Conservation (phyloP, 306 rosid species). For the Echinosophora koreensis region DNA sequence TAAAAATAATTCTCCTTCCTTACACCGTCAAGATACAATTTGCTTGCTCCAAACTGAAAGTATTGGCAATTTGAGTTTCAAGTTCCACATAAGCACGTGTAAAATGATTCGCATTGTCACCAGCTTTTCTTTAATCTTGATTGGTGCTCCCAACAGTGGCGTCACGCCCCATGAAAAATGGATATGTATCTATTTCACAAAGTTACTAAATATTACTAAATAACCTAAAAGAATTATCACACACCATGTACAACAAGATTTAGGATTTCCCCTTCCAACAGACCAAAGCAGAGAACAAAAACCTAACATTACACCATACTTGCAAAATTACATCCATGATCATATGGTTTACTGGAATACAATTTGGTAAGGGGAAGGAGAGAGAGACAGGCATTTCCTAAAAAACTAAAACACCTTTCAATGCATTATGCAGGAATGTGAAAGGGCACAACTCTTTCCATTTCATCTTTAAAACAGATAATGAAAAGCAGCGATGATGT, state of each 20-base stretch:
- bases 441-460: constrained; percentile 50
- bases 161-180: constrained; percentile 50
- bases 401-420: constrained; percentile 59
- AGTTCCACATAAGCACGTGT: background rate
- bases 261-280: constrained; percentile 58
- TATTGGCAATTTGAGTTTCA: constrained; percentile 30
- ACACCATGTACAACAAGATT: constrained; percentile 73
- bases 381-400: constrained; percentile 49
- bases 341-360: constrained; percentile 57
- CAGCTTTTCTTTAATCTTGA: constrained; percentile 45
- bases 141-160: constrained; percentile 26
- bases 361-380: constrained; percentile 51
- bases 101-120: constrained; percentile 27
- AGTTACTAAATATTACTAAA: constrained; percentile 46
- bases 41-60: constrained; percentile 9
- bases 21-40: background rate
- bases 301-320: constrained; percentile 58
- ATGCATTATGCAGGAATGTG: constrained; percentile 49
- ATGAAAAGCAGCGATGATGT: constrained; percentile 42
- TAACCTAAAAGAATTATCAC: constrained; percentile 79
- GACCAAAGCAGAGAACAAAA: constrained; percentile 51
- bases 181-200: constrained; percentile 50
- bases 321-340: constrained; percentile 66
- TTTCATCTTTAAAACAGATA: constrained; percentile 46
- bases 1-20: constrained; percentile 3